Conservation (phyloP, 768 basidiomycete species). For the Crassisporium funariophilum region DNA sequence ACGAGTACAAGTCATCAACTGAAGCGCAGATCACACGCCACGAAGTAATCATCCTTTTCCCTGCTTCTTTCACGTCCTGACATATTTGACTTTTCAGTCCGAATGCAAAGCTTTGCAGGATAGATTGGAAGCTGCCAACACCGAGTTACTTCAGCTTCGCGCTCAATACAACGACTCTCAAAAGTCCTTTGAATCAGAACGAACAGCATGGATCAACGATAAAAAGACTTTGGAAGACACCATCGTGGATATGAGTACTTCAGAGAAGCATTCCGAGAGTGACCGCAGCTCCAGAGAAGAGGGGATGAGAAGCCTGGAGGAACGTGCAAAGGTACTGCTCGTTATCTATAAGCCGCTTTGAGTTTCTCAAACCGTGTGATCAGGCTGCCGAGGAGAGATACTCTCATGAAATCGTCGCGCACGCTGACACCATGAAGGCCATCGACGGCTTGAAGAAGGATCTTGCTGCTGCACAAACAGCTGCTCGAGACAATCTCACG, state of each 20-base stretch:
- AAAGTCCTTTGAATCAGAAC: constrained; percentile 67
- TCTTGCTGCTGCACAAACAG: constrained; percentile 49
- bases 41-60: constrained; percentile 52
- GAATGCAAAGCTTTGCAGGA: constrained; percentile 66
- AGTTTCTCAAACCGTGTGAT: background rate
- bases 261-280: constrained; percentile 66
- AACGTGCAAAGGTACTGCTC: constrained; percentile 61
- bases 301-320: constrained; percentile 67
- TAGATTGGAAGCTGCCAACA: constrained; percentile 53
- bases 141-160: constrained; percentile 52
- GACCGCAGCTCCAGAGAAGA: constrained; percentile 65
- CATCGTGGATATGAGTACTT: constrained; percentile 77
- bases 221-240: constrained; percentile 83
- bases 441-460: constrained; percentile 68
- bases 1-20: constrained; percentile 76
- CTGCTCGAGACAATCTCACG: constrained; percentile 59
- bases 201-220: constrained; percentile 71
- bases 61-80: constrained; percentile 22
- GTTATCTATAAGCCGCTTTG: background rate
- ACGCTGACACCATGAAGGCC: constrained; percentile 82
- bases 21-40: constrained; percentile 68
- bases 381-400: constrained; percentile 82
- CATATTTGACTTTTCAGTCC: constrained; percentile 43
- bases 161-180: constrained; percentile 60
- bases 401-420: constrained; percentile 77